phyloP scores from a whole-genome alignment of 2,329 filamentous ascomycete species.

The Metarhizium humberi region DNA sequence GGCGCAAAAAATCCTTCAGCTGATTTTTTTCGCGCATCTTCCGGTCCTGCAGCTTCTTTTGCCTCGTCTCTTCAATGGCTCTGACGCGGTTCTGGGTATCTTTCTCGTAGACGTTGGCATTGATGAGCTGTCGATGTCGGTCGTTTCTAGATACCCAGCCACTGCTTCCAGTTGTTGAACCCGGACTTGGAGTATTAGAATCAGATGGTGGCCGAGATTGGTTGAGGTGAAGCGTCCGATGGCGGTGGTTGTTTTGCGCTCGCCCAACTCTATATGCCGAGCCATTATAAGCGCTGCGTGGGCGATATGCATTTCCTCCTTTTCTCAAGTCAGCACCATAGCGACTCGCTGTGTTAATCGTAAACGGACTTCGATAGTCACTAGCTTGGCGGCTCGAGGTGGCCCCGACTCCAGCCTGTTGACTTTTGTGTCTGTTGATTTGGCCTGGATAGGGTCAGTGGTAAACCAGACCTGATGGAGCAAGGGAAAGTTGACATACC shows the following conservation, averaged over 20 bases:
- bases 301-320: slow-evolving; percentile 8
- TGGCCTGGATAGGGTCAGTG: slow-evolving; percentile 44
- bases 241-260: slow-evolving; percentile 28
- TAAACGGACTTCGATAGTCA: slow-evolving; percentile 27
- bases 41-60: slow-evolving; percentile 43
- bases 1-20: slow-evolving; percentile 30
- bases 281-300: slow-evolving; percentile 21
- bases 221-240: slow-evolving; percentile 58
- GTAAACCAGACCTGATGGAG: slow-evolving; percentile 3
- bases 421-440: slow-evolving; percentile 71
- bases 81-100: slow-evolving; percentile 58
- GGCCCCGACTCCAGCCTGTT: slow-evolving; percentile 37
- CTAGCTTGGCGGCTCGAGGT: slow-evolving; percentile 16
- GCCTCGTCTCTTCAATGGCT: slow-evolving; percentile 61
- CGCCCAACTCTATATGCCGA: slow-evolving; percentile 27
- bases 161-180: slow-evolving; percentile 20
- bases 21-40: slow-evolving; percentile 51
- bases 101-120: slow-evolving; percentile 67
- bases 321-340: slow-evolving; percentile 2
- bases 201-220: slow-evolving; percentile 22
- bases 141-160: slow-evolving; percentile 64
- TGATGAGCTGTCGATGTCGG: slow-evolving; percentile 76
- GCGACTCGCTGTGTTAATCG: background rate
- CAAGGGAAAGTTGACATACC: slow-evolving; percentile 23
- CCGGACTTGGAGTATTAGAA: slow-evolving; percentile 25